Conservation (phyloP, 345 rosid genomes). For the Diplotaxis tenuifolia region DNA sequence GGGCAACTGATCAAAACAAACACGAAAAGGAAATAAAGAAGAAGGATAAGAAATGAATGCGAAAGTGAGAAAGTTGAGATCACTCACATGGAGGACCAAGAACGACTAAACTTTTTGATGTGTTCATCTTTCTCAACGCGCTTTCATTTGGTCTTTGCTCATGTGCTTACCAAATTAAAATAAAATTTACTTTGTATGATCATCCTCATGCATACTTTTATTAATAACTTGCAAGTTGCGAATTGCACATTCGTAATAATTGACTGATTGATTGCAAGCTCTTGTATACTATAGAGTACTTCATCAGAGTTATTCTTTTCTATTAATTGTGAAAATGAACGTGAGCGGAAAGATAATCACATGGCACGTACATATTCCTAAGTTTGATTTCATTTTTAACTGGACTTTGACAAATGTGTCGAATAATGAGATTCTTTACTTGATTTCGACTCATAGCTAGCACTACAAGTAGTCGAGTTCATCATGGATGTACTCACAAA, state of each 20-base stretch:
- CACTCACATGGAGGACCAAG: constrained; percentile 42
- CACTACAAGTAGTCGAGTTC: neutral
- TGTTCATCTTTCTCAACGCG: constrained; percentile 29
- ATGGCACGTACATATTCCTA: constrained; percentile 17
- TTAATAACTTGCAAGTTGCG: neutral
- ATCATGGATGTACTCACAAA: neutral
- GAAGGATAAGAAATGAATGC: constrained; percentile 38
- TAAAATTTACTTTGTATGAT: neutral
- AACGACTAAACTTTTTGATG: neutral
- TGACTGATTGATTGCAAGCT: neutral
- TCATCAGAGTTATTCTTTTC: neutral
- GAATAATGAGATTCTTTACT: neutral
- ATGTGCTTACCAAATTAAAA: constrained; percentile 2
- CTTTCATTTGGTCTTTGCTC: constrained; percentile 12
- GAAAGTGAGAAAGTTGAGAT: constrained; percentile 39
- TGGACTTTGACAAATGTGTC: constrained; percentile 11
- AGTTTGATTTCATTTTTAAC: neutral
- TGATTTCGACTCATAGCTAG: neutral
- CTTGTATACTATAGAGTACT: neutral
- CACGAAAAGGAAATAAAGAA: constrained; percentile 17
- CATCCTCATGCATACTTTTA: neutral
- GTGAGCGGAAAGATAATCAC: neutral
- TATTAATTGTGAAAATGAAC: neutral
- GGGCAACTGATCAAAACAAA: neutral
- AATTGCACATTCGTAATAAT: neutral